Conservation (phyloP, 2,329 filamentous ascomycete species). For the Domatiomyces catenatus region DNA sequence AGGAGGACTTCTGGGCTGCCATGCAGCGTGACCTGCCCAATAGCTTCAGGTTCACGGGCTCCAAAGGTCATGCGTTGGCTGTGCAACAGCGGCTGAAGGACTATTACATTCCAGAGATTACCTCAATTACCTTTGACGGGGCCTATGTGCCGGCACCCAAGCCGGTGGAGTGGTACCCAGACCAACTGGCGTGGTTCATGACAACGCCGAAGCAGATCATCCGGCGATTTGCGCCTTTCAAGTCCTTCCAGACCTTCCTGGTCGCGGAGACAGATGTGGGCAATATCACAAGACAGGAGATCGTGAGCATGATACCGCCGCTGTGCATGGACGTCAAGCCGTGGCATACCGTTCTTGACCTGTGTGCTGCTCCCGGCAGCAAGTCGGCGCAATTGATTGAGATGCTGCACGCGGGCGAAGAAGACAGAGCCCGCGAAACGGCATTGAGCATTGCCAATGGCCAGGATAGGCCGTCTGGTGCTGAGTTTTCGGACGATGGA, state of each 20-base stretch:
- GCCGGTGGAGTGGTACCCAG: constrained; percentile 81
- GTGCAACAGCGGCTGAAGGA: constrained; percentile 80
- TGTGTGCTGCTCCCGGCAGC: constrained; percentile 93
- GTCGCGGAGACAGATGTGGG: constrained; percentile 94
- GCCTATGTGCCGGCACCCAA: constrained; percentile 65
- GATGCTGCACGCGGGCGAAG: constrained; percentile 84
- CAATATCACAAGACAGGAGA: constrained; percentile 93
- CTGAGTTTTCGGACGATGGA: constrained; percentile 57
- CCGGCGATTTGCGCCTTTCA: constrained; percentile 83
- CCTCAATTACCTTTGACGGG: constrained; percentile 70
- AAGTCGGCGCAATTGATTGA: constrained; percentile 93
- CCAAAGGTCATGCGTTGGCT: constrained; percentile 86
- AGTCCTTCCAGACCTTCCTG: constrained; percentile 91
- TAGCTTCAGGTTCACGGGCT: constrained; percentile 94
- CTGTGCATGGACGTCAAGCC: constrained; percentile 81
- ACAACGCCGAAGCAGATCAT: constrained; percentile 94
- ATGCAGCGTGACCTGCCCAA: constrained; percentile 79
- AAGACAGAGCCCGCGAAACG: constrained; percentile 63
- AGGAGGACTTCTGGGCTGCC: constrained; percentile 66
- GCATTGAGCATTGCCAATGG: constrained; percentile 48
- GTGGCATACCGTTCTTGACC: constrained; percentile 82
- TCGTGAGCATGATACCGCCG: constrained; percentile 97
- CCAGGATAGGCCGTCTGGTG: constrained; percentile 37
- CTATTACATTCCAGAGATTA: constrained; percentile 81
- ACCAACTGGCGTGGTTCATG: constrained; percentile 93